Conservation (phyloP, 306 rosid species). For the Oxytropis ochrocephala region DNA sequence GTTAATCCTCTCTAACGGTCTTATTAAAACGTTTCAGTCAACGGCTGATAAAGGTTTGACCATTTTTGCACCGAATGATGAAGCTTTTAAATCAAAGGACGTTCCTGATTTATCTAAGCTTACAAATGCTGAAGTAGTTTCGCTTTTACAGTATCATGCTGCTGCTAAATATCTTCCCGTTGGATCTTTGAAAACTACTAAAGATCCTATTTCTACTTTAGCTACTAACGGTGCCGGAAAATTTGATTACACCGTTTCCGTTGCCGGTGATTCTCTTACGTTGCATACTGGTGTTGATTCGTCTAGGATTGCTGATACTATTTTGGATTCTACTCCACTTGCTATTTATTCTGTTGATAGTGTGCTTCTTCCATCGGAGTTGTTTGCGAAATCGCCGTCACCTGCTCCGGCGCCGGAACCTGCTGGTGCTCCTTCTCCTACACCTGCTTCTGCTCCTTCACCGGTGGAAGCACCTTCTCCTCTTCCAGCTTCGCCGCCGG, state of each 20-base stretch:
- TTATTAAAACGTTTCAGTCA: slow-evolving; percentile 55
- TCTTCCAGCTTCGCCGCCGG: slow-evolving; percentile 57
- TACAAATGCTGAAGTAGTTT: slow-evolving; percentile 67
- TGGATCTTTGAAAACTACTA: slow-evolving; percentile 64
- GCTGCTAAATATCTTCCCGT: slow-evolving; percentile 51
- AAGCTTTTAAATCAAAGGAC: slow-evolving; percentile 69
- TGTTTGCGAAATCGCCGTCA: slow-evolving; percentile 64
- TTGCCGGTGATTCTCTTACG: slow-evolving; percentile 62
- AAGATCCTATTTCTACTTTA: slow-evolving; percentile 46
- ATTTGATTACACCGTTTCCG: slow-evolving; percentile 42
- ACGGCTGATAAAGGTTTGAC: slow-evolving; percentile 66
- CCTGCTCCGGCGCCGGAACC: slow-evolving; percentile 73
- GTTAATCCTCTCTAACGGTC: slow-evolving; percentile 47
- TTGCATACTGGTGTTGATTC: slow-evolving; percentile 77
- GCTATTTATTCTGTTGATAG: slow-evolving; percentile 61
- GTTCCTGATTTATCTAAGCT: slow-evolving; percentile 82
- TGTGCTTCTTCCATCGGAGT: slow-evolving; percentile 60
- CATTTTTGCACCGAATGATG: slow-evolving; percentile 78
- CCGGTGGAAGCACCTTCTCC: slow-evolving; percentile 62
- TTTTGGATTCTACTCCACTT: slow-evolving; percentile 67
- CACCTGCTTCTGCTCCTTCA: slow-evolving; percentile 42
- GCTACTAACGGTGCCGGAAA: slow-evolving; percentile 80
- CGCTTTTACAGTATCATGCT: slow-evolving; percentile 72
- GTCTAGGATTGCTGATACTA: slow-evolving; percentile 68
- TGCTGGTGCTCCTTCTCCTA: slow-evolving; percentile 36